A percentile compares a stretch with the other conserved stretches of the same genome.
phyloP scores from a whole-genome alignment of 441 rosid genomes.

The Eruca vesicaria region DNA sequence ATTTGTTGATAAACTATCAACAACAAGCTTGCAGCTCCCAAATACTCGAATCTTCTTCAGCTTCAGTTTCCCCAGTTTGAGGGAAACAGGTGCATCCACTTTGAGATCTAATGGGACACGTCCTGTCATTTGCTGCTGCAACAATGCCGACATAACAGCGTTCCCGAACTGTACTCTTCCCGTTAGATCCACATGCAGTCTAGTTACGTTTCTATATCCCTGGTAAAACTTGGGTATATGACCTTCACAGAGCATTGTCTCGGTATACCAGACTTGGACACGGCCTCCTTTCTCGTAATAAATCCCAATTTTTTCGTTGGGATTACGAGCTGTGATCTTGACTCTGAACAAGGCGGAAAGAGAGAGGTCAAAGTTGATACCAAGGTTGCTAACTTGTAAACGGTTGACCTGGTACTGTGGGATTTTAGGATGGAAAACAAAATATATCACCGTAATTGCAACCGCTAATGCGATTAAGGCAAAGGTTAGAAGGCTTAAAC shows the following conservation, averaged over 20 bases:
- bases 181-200: slow-evolving; percentile 40
- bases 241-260: slow-evolving; percentile 51
- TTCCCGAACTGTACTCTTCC: slow-evolving; percentile 47
- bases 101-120: slow-evolving; percentile 53
- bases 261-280: slow-evolving; percentile 50
- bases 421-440: slow-evolving; percentile 49
- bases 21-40: slow-evolving; percentile 56
- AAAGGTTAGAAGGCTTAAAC: slow-evolving; percentile 37
- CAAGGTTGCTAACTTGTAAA: slow-evolving; percentile 46
- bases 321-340: slow-evolving; percentile 58
- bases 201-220: slow-evolving; percentile 55
- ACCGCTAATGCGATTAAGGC: slow-evolving; percentile 41
- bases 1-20: slow-evolving; percentile 56
- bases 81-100: slow-evolving; percentile 48
- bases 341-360: slow-evolving; percentile 52
- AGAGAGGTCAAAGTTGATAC: slow-evolving; percentile 49
- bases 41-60: slow-evolving; percentile 46
- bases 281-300: slow-evolving; percentile 55
- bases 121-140: slow-evolving; percentile 59
- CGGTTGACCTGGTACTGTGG: slow-evolving; percentile 49
- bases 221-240: slow-evolving; percentile 59
- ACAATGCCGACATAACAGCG: slow-evolving; percentile 52
- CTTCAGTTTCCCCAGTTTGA: slow-evolving; percentile 55
- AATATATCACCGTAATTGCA: slow-evolving; percentile 40
- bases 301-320: slow-evolving; percentile 58